These are phyloP conservation scores for Hura crepitans DNA, from an alignment of 441 rosid species.

Conservation along the genomic window DNA sequence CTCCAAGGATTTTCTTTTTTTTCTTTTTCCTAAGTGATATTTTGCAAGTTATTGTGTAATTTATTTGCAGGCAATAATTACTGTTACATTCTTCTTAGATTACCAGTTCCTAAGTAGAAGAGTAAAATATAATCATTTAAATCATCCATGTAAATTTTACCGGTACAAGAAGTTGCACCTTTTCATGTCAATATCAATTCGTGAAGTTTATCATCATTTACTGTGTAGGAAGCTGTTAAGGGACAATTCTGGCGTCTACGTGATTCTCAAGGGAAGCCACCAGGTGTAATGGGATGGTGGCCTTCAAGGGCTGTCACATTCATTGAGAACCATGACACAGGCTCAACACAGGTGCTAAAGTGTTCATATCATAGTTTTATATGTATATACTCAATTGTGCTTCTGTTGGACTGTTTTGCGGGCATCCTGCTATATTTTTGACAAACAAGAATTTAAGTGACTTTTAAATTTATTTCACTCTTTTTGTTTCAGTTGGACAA, in stretches of 20 bases:
- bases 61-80: too few relatives aligned
- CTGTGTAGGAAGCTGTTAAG: constrained; percentile 76
- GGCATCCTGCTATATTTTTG: not conserved
- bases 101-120: not conserved
- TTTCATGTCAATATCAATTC: not conserved
- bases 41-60: not conserved
- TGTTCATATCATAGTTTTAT: constrained; percentile 1
- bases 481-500: not conserved
- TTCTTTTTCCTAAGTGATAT: constrained; percentile 1
- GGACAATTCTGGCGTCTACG: constrained; percentile 80
- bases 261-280: constrained; percentile 82
- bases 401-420: not conserved
- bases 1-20: not conserved
- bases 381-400: not conserved
- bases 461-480: not conserved
- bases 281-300: constrained; percentile 97
- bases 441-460: not conserved
- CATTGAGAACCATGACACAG: constrained; percentile 91
- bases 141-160: not conserved
- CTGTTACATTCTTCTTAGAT: not conserved
- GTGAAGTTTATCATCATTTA: constrained; percentile 12
- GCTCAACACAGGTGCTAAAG: constrained; percentile 73
- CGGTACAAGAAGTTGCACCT: not conserved
- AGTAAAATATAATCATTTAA: not conserved
- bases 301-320: constrained; percentile 90